Percentiles rank a stretch among this genome's conserved stretches.
These are phyloP conservation scores for Coix lacrymajobi DNA, from an alignment of 176 grass and related monocot genomes.

Conservation along the genomic window DNA sequence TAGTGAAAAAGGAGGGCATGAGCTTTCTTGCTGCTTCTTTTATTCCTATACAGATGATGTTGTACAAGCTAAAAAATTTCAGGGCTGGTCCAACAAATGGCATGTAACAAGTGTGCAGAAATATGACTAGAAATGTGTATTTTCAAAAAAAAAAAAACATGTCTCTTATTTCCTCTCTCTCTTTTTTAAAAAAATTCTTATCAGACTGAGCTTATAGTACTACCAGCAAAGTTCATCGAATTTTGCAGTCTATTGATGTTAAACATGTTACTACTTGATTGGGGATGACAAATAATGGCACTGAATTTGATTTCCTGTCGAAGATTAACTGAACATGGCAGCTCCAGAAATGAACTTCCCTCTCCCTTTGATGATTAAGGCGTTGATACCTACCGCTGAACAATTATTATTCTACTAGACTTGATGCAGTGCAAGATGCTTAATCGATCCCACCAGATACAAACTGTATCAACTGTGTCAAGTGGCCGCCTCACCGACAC, in stretches of 20 bases:
- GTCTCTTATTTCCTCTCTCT: background rate
- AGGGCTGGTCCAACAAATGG: background rate
- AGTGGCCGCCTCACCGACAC: slow-evolving; percentile 48
- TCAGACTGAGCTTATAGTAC: background rate
- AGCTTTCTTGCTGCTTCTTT: background rate
- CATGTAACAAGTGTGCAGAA: background rate
- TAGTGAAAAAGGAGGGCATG: background rate
- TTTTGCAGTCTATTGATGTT: background rate
- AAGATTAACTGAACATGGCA: slow-evolving; percentile 12
- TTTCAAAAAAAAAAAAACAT: background rate
- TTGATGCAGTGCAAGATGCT: slow-evolving; percentile 34
- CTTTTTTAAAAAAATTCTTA: background rate
- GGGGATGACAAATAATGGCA: background rate
- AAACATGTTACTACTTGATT: background rate
- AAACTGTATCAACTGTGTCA: slow-evolving; percentile 26
- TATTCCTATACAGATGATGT: background rate
- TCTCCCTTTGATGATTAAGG: slow-evolving; percentile 36
- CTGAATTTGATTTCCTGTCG: slow-evolving; percentile 16
- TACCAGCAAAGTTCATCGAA: background rate
- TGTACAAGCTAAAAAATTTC: background rate
- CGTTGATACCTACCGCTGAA: slow-evolving; percentile 25
- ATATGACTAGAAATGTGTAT: background rate
- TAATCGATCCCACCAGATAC: slow-evolving; percentile 35
- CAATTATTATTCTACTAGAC: slow-evolving; percentile 20
- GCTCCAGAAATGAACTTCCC: slow-evolving; percentile 22